phyloP scores from a whole-genome alignment of 805 yeast species.

The Hanseniaspora occidentalis region DNA sequence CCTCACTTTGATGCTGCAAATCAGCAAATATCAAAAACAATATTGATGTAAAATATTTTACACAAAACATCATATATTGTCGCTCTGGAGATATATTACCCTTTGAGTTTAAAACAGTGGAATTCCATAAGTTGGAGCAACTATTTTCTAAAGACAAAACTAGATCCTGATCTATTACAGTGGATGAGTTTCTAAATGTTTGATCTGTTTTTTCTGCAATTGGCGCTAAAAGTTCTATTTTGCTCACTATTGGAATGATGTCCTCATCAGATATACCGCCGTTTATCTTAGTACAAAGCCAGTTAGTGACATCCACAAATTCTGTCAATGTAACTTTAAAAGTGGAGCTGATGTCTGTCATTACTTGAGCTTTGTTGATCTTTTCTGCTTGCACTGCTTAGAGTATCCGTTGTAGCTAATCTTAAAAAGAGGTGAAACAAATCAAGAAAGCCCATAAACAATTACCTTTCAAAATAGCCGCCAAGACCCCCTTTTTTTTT shows the following conservation, averaged over 20 bases:
- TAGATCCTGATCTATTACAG: slow-evolving; percentile 10
- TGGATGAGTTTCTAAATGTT: slow-evolving; percentile 14
- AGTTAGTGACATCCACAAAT: slow-evolving; percentile 12
- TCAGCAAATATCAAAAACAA: slow-evolving; percentile 18
- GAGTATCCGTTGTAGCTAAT: neutral
- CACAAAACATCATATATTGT: slow-evolving; percentile 8
- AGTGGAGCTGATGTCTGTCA: neutral
- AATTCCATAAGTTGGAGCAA: slow-evolving; percentile 29
- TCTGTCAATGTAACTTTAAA: neutral
- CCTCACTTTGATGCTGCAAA: slow-evolving; percentile 16
- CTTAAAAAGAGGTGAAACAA: too few relatives aligned
- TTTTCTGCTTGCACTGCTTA: neutral
- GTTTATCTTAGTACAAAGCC: slow-evolving; percentile 12
- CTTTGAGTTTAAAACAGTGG: slow-evolving; percentile 19
- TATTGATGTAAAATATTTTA: slow-evolving; percentile 22
- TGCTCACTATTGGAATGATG: slow-evolving; percentile 6
- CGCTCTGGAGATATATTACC: slow-evolving; percentile 6
- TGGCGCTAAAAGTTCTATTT: slow-evolving; percentile 18
- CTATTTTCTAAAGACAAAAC: slow-evolving; percentile 17
- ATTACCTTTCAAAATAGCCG: too few relatives aligned
- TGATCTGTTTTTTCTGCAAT: slow-evolving; percentile 23
- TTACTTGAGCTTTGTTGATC: neutral
- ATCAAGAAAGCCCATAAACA: too few relatives aligned
- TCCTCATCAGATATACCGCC: slow-evolving; percentile 1
- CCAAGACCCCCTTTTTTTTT: too few relatives aligned